Conservation (phyloP, 768 basidiomycete species). For the Leccinum ochraceum region DNA sequence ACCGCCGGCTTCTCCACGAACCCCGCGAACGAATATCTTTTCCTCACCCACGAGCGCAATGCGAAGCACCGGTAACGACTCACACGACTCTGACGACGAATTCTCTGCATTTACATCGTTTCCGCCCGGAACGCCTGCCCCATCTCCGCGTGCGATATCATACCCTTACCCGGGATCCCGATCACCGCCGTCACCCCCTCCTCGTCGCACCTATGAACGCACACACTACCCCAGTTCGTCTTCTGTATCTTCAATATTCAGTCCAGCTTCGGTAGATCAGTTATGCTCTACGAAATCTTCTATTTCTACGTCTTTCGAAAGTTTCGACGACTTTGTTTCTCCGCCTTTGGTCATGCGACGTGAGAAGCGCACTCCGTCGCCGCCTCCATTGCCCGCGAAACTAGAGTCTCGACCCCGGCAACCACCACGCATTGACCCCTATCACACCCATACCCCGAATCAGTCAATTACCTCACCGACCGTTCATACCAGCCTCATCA, state of each 20-base stretch:
- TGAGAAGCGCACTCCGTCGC: conserved; percentile 45
- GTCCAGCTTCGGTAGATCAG: conserved; percentile 22
- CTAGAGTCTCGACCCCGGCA: conserved; percentile 7
- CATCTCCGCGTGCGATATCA: conserved; percentile 8
- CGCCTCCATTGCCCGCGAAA: conserved; percentile 45
- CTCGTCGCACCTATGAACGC: conserved; percentile 28
- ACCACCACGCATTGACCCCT: conserved; percentile 15
- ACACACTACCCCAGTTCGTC: conserved; percentile 25
- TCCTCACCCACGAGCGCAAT: conserved; percentile 7
- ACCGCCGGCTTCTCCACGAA: conserved; percentile 33
- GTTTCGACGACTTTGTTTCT: conserved; percentile 51
- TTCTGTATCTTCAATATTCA: conserved; percentile 29
- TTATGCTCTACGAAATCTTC: conserved; percentile 24
- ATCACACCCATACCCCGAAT: conserved; percentile 22
- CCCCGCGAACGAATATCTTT: conserved; percentile 26
- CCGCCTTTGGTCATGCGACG: conserved; percentile 18
- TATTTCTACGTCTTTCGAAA: conserved; percentile 38
- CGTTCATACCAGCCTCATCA: conserved; percentile 17
- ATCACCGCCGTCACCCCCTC: conserved; percentile 31
- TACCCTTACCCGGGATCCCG: conserved; percentile 17
- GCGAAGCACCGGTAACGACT: conserved; percentile 16
- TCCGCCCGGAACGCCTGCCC: conserved; percentile 12
- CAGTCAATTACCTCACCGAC: conserved; percentile 17
- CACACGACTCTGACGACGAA: conserved; percentile 42
- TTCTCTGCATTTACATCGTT: conserved; percentile 53